Evolutionary conservation across 2,329 filamentous ascomycete species (phyloP).

Genomic region (Monilinia aucupariae): DNA sequence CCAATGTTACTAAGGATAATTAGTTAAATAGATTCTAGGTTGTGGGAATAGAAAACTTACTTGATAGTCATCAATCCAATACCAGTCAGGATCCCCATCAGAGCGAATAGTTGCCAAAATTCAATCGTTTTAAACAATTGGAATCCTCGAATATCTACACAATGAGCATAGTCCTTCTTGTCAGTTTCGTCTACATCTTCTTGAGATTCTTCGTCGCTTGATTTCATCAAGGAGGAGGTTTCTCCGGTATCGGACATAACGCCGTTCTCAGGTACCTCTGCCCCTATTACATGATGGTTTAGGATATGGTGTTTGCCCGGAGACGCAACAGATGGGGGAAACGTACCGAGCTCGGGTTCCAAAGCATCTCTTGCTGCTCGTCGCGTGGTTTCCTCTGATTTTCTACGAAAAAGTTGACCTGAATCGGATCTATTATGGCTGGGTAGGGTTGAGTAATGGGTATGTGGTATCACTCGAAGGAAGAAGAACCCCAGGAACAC

Average conservation of each 20-base stretch:
- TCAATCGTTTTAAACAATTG: conserved; percentile 64
- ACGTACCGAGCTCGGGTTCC: conserved; percentile 62
- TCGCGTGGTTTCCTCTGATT: conserved; percentile 40
- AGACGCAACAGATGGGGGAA: conserved; percentile 34
- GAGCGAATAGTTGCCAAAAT: conserved; percentile 86
- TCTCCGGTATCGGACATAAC: conserved; percentile 54
- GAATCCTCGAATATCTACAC: conserved; percentile 86
- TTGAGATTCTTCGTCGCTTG: conserved; percentile 40
- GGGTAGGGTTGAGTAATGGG: conserved; percentile 41
- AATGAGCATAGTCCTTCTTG: conserved; percentile 67
- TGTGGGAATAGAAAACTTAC: conserved; percentile 48
- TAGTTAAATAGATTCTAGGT: background rate
- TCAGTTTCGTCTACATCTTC: conserved; percentile 46
- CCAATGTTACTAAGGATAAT: conserved; percentile 72
- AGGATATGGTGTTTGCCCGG: conserved; percentile 30
- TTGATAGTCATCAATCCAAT: conserved; percentile 99
- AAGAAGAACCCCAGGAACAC: conserved; percentile 79
- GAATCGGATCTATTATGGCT: conserved; percentile 36
- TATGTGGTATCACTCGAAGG: conserved; percentile 64
- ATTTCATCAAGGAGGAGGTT: conserved; percentile 70
- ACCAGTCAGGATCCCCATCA: conserved; percentile 87
- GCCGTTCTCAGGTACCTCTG: conserved; percentile 29
- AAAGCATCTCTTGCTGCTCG: conserved; percentile 38
- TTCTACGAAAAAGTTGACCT: conserved; percentile 41
- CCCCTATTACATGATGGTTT: conserved; percentile 32